These are phyloP conservation scores for Radiomyces spectabilis DNA, from an alignment of 192 early-diverging fungal genomes.

Conservation along the genomic window DNA sequence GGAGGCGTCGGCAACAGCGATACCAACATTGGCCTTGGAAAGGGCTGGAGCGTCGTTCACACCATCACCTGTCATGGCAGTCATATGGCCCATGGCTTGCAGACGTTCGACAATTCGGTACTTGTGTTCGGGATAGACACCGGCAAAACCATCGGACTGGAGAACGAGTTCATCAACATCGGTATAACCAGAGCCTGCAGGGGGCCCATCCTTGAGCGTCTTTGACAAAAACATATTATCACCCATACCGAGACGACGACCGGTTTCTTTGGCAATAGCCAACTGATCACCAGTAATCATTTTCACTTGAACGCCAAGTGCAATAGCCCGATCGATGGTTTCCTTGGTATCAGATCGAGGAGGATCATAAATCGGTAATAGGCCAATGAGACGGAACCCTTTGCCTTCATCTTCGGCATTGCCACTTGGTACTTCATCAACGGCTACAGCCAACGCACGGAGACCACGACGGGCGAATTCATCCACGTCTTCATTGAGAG, in stretches of 20 bases:
- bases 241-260: constrained; percentile 55
- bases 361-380: constrained; percentile 67
- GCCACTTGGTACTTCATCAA: constrained; percentile 54
- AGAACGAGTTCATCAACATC: constrained; percentile 50
- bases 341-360: constrained; percentile 74
- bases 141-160: constrained; percentile 55
- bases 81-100: constrained; percentile 61
- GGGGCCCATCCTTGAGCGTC: constrained; percentile 51
- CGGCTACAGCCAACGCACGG: constrained; percentile 68
- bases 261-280: constrained; percentile 78
- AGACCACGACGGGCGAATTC: constrained; percentile 58
- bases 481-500: constrained; percentile 43
- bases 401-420: constrained; percentile 49
- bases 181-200: constrained; percentile 43
- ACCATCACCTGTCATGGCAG: constrained; percentile 63
- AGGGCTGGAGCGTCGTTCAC: constrained; percentile 67
- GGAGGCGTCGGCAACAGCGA: constrained; percentile 64
- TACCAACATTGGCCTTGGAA: constrained; percentile 63
- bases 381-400: constrained; percentile 60
- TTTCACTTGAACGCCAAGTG: constrained; percentile 74
- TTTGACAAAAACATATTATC: constrained; percentile 63
- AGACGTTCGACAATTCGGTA: constrained; percentile 57
- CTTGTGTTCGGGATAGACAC: constrained; percentile 59
- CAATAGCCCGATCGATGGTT: constrained; percentile 61
- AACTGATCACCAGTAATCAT: constrained; percentile 92